Conservation (phyloP, 768 basidiomycete species). For the Hypholoma sublateritium region DNA sequence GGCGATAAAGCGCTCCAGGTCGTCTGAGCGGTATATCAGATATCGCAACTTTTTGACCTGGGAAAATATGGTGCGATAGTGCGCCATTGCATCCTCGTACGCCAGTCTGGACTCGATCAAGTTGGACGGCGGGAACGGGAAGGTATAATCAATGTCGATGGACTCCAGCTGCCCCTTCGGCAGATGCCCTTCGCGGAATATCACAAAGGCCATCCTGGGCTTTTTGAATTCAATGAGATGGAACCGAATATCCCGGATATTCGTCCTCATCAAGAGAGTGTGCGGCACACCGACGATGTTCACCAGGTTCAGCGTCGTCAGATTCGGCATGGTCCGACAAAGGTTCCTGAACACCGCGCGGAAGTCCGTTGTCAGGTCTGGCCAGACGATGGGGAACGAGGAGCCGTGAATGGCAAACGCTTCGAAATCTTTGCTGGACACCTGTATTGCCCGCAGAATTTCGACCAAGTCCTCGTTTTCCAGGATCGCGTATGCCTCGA, state of each 20-base stretch:
- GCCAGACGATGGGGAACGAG: slow-evolving; percentile 14
- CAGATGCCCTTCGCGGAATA: slow-evolving; percentile 4
- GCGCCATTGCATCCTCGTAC: background rate
- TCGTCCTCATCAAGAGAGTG: slow-evolving; percentile 10
- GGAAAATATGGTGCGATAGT: slow-evolving; percentile 7
- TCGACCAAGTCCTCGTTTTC: slow-evolving; percentile 10
- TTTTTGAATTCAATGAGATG: slow-evolving; percentile 12
- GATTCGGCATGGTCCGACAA: slow-evolving; percentile 1
- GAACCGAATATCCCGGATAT: slow-evolving; percentile 12
- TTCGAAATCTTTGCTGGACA: slow-evolving; percentile 2
- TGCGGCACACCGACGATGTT: slow-evolving; percentile 17
- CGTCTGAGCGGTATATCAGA: slow-evolving; percentile 9
- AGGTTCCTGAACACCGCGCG: slow-evolving; percentile 11
- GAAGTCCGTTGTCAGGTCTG: slow-evolving; percentile 12
- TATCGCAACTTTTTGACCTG: slow-evolving; percentile 10
- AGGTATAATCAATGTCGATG: slow-evolving; percentile 16
- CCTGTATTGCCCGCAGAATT: slow-evolving; percentile 4
- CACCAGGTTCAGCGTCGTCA: slow-evolving; percentile 10
- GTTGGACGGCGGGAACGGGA: slow-evolving; percentile 7
- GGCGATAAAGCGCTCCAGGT: slow-evolving; percentile 8
- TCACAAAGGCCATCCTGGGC: background rate
- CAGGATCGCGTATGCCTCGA: slow-evolving; percentile 15
- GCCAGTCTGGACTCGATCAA: background rate
- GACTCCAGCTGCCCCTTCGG: slow-evolving; percentile 12
- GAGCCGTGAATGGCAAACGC: slow-evolving; percentile 10